These are phyloP conservation scores for Dalbergia cochinchinensis DNA, from an alignment of 306 rosid species.

Conservation along the genomic window DNA sequence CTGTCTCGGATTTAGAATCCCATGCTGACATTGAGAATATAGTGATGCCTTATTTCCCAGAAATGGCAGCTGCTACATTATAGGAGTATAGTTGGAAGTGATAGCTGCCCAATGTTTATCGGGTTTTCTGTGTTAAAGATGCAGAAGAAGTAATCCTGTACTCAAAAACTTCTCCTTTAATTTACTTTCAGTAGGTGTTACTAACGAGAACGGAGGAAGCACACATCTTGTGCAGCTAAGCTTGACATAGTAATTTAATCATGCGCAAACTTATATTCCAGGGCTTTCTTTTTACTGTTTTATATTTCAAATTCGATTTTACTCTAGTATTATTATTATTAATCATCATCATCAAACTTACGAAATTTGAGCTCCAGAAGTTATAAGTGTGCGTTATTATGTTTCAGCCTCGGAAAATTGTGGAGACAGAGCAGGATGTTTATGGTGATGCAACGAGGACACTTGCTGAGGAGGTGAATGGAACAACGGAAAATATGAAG, in stretches of 20 bases:
- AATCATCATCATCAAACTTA: neutral
- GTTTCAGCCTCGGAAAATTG: conserved; percentile 62
- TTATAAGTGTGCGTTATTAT: conserved; percentile 16
- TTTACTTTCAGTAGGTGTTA: conserved; percentile 66
- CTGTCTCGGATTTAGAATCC: conserved; percentile 71
- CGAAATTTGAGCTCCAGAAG: conserved; percentile 3
- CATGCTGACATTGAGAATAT: conserved; percentile 69
- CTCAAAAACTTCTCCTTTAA: conserved; percentile 63
- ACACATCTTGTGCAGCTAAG: conserved; percentile 68
- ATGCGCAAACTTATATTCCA: neutral
- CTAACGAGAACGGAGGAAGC: conserved; percentile 74
- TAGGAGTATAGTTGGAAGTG: conserved; percentile 48
- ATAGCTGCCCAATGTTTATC: neutral
- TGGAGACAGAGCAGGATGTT: conserved; percentile 53
- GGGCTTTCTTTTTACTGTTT: neutral
- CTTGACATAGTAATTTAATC: conserved; percentile 30
- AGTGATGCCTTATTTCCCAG: conserved; percentile 67
- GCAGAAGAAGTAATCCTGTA: conserved; percentile 46
- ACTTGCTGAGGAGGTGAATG: conserved; percentile 84
- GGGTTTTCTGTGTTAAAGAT: conserved; percentile 41
- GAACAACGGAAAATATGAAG: conserved; percentile 58
- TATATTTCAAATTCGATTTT: conserved; percentile 4
- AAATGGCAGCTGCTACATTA: conserved; percentile 57
- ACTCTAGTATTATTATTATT: neutral
- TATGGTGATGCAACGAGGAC: conserved; percentile 52